Percentiles rank a stretch among this genome's conserved stretches.
Evolutionary conservation across 129 eudicot species (phyloP).

Genomic region (Flaveria bidentis): DNA sequence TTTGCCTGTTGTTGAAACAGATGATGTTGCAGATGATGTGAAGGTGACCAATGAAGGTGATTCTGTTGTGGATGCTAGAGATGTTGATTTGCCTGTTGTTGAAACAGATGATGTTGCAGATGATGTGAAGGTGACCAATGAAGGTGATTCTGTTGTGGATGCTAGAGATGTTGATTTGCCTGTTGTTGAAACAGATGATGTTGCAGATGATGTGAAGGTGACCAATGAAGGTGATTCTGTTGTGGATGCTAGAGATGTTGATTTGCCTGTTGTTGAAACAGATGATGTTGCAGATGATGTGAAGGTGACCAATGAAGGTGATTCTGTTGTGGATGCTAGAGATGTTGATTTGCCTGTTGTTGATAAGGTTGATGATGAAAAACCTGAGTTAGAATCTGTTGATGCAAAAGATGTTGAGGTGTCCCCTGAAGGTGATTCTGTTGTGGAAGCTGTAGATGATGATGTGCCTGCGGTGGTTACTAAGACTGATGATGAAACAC

Average conservation of each 20-base stretch:
- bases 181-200: neutral
- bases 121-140: conserved; percentile 35
- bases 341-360: conserved; percentile 34
- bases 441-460: conserved; percentile 50
- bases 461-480: conserved; percentile 26
- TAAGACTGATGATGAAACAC: conserved; percentile 20
- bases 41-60: conserved; percentile 48
- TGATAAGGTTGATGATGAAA: neutral
- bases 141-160: conserved; percentile 58
- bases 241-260: conserved; percentile 50
- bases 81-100: conserved; percentile 38
- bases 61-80: conserved; percentile 44
- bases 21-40: conserved; percentile 22
- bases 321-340: conserved; percentile 46
- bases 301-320: conserved; percentile 45
- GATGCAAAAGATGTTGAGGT: conserved; percentile 34
- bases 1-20: conserved; percentile 2
- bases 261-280: conserved; percentile 17
- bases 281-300: conserved; percentile 22
- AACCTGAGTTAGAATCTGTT: conserved; percentile 16
- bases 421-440: conserved; percentile 47
- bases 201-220: conserved; percentile 28
- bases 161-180: conserved; percentile 39
- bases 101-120: conserved; percentile 6
- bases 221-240: conserved; percentile 49